These are phyloP conservation scores for Pseudognaphalium luteoalbum DNA, from an alignment of 129 eudicot genomes.

Conservation along the genomic window DNA sequence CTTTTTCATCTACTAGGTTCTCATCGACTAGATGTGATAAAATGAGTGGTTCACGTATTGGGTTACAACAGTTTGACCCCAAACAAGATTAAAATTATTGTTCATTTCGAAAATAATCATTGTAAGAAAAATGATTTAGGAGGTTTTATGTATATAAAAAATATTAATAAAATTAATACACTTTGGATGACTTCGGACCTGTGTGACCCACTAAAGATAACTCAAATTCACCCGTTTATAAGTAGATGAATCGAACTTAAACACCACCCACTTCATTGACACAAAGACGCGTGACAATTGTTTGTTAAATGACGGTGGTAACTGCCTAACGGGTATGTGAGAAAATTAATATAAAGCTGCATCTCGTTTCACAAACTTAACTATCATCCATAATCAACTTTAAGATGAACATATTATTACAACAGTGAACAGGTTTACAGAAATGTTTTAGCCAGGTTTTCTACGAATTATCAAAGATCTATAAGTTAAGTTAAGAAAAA, in stretches of 20 bases:
- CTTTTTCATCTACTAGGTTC: constrained; percentile 13
- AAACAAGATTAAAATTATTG: neutral
- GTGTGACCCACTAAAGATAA: neutral
- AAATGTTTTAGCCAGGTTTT: neutral
- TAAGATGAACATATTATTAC: too few relatives aligned
- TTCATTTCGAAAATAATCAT: neutral
- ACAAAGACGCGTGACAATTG: too few relatives aligned
- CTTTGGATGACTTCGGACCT: neutral
- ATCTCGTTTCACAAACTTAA: too few relatives aligned
- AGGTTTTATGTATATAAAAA: neutral
- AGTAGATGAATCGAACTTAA: too few relatives aligned
- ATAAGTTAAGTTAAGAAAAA: too few relatives aligned
- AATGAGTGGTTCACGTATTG: neutral
- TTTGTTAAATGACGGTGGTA: too few relatives aligned
- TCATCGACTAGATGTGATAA: constrained; percentile 10
- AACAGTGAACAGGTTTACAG: too few relatives aligned
- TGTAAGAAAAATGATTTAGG: neutral
- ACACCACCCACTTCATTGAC: too few relatives aligned
- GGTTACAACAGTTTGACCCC: constrained; percentile 8
- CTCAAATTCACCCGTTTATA: neutral
- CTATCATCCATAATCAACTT: too few relatives aligned
- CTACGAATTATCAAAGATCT: neutral
- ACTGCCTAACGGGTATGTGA: too few relatives aligned
- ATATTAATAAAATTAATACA: neutral
- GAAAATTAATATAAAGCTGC: too few relatives aligned